Base-by-base conservation (phyloP, 352 stramenopile species). In the Blastocystis sp. region DNA sequence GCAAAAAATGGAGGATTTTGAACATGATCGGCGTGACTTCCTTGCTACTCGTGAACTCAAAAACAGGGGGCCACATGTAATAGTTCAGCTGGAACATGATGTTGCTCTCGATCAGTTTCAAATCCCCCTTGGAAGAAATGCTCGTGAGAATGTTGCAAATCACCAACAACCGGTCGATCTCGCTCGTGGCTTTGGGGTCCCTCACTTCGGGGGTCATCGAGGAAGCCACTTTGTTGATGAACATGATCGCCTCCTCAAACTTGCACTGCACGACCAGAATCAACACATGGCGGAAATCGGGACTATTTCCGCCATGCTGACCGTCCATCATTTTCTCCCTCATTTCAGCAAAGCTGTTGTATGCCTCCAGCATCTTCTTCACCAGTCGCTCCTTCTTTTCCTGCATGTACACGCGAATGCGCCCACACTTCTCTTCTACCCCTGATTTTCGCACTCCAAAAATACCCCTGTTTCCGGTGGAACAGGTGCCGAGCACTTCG, bases 231-330 rank as follows among this genome's bases (percentile, higher is more conserved):
- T 64, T 60, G 23, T 79, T 61, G 43, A 79, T 79, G 1, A 64
- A 61, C 38, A 45, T 40, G 38, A 79, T 79, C 23, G 69, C 69
- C 2, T 79, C 69, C 23, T 79, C 69, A 23, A 79, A 79, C 38
- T 79, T 79, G 38, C 69, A 79, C 23, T 79, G 69, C 2, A 79
- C 69, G 1, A 79, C 69, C 9, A 79, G 69, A 5, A 64, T 11
- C 5, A 79, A 34, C 7, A 79, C 45, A 23, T 62, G 69, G 10
- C 38, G 43, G 45, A 79, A 79, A 11, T 19, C n/a, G n/a, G n/a
- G n/a, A n/a, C n/a, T n/a, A 45, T 17, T 61, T 23, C 19, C 23
- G 3, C 19, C 28, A 34, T 1, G 34, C 10, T 61, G 28, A 23
- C 69, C 62, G 38, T 2, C 10, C 11, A 28, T 60, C 10, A 64